These are phyloP conservation scores for Rhizopogon sp. DNA, from an alignment of 768 basidiomycete genomes.

Conservation along the genomic window DNA sequence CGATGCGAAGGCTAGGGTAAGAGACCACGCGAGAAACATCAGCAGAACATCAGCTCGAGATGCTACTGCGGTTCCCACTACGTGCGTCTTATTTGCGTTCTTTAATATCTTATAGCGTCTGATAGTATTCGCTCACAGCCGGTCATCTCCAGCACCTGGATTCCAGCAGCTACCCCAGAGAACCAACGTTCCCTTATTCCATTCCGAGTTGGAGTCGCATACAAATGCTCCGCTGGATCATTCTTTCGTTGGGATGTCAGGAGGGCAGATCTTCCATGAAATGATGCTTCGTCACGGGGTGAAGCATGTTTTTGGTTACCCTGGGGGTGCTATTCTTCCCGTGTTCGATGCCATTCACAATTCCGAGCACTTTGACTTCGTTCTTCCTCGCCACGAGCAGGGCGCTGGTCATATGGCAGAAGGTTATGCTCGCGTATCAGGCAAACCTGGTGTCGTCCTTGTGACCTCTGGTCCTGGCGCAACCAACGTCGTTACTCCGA, in stretches of 20 bases:
- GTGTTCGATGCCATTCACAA: slow-evolving; percentile 99
- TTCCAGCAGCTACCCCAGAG: slow-evolving; percentile 44
- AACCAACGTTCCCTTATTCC: slow-evolving; percentile 31
- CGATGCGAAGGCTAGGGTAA: slow-evolving; percentile 78
- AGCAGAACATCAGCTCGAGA: slow-evolving; percentile 59
- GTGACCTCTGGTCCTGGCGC: slow-evolving; percentile 98
- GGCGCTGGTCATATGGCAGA: slow-evolving; percentile 99
- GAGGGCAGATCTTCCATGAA: slow-evolving; percentile 98
- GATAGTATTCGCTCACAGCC: slow-evolving; percentile 32
- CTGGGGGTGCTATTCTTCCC: slow-evolving; percentile 95
- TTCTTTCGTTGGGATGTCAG: slow-evolving; percentile 90
- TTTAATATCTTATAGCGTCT: slow-evolving; percentile 6
- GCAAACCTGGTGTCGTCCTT: slow-evolving; percentile 95
- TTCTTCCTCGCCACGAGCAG: slow-evolving; percentile 95
- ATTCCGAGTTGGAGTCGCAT: slow-evolving; percentile 28
- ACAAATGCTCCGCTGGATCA: slow-evolving; percentile 59
- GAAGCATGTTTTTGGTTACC: slow-evolving; percentile 97
- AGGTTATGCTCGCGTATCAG: slow-evolving; percentile 95
- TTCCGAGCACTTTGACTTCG: slow-evolving; percentile 90
- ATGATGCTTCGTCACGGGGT: slow-evolving; percentile 98
- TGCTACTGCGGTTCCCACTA: slow-evolving; percentile 52
- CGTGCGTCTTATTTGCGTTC: slow-evolving; percentile 41
- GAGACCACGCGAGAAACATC: slow-evolving; percentile 71
- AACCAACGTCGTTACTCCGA: slow-evolving; percentile 95
- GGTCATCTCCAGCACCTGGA: slow-evolving; percentile 55